Evolutionary conservation across 2,329 filamentous ascomycete species (phyloP), one percentile per base, ranked within the genome.

Genomic region (Mycosphaerelloides madeirae): DNA sequence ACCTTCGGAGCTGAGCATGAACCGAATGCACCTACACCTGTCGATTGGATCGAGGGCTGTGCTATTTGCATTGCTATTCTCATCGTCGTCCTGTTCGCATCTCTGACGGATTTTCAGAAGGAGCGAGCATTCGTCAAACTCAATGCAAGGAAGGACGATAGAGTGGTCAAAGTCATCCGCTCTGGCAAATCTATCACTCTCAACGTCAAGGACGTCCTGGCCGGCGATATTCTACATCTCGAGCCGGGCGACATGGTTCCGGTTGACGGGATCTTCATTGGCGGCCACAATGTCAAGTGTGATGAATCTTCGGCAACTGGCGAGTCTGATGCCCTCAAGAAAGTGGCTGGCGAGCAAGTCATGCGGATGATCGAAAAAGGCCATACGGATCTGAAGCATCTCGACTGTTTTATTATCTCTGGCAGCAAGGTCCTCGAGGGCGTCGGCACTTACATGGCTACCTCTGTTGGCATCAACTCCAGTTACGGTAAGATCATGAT

Each of bases 321-420:
- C 44, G 85, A 89, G 67, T 87, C 84, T 0, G 83, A 85, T 49
- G 65, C 86, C 8, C 69, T 89, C 18, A 81, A 78, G 57, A 90
- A 89, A 65, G 75, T 71, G 1, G 64, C 77, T 1, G 82, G 76
- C 3, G 77, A 80, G 16, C 81, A 84, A 18, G 85, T 87, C 18
- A 82, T 77, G 61, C 74, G 73, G 28, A 74, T 54, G 43, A 44
- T 79, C 3, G 82, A 84, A 50, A 75, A 82, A 48, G 80, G 78
- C 34, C 73, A 81, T 46, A 72, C 81, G 40, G 73, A 73, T 13
- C 67, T 83, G 31, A 74, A 75, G 69, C 87, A 88, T 56, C 69
- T 84, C 50, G 85, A 90, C 56, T 86, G 86, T 0, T 91, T 91
- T 65, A 88, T 95, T 56, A 86, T 95, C 56, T 95, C 89, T 25